phyloP scores from a whole-genome alignment of 139 green algal species.

The Gonium pectorale region DNA sequence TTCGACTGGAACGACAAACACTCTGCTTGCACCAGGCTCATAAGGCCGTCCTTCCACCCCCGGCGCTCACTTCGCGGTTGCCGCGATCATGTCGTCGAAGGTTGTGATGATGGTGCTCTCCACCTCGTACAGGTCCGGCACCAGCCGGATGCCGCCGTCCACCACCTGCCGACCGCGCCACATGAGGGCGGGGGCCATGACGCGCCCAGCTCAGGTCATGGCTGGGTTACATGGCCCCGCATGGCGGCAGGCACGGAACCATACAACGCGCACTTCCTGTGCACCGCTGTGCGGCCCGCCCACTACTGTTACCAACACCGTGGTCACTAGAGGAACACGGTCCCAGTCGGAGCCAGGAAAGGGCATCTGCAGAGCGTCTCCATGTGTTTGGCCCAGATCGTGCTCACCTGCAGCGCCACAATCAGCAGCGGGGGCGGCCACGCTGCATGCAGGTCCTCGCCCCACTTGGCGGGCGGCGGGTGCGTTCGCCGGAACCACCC shows the following conservation, averaged over 20 bases:
- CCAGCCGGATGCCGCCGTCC: slow-evolving; percentile 53
- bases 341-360: too few species aligned
- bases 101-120: slow-evolving; percentile 51
- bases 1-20: too few species aligned
- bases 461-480: slow-evolving; percentile 50
- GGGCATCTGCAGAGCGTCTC: too few species aligned
- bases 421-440: slow-evolving; percentile 71
- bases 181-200: background rate
- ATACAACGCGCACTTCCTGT: too few species aligned
- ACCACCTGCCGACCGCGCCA: background rate
- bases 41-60: too few species aligned
- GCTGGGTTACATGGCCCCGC: too few species aligned
- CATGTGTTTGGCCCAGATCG: too few species aligned
- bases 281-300: background rate
- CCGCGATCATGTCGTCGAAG: slow-evolving; percentile 72
- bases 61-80: slow-evolving; percentile 34
- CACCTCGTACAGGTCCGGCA: slow-evolving; percentile 69
- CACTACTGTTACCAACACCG: too few species aligned
- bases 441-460: slow-evolving; percentile 58
- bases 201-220: too few species aligned
- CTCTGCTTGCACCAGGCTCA: too few species aligned
- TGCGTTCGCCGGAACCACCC: slow-evolving; percentile 25
- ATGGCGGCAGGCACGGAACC: too few species aligned
- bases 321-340: too few species aligned
- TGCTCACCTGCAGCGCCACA: slow-evolving; percentile 53